Base-by-base conservation (phyloP, 2,329 filamentous ascomycete species). In the Penicillium italicum region DNA sequence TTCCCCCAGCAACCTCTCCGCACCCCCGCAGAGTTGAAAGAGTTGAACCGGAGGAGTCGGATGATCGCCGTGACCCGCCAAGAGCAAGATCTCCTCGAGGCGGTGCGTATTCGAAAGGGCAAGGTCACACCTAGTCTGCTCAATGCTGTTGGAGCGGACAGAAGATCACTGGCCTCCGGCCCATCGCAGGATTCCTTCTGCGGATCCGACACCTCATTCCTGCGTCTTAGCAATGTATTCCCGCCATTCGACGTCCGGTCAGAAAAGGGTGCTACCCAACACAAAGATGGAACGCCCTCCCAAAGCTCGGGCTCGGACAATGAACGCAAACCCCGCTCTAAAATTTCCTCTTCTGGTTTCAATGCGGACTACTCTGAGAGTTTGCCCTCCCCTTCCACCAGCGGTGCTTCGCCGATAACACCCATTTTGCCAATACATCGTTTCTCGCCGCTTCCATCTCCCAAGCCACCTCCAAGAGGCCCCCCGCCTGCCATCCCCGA, bases 61-160 rank as follows among this genome's bases (percentile, higher is more conserved):
- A 67, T 81, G 20, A 81, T 82, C 69, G 76, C 78, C 14, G 80
- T 82, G 26, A 82, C 80, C 0, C 71, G 77, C 52, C 79, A 82
- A 63, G 80, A 82, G 66, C 78, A 82, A 57, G 72, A 76, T 38
- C 70, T 82, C 1, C 67, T 82, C 4, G 79, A 79, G 61, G 77
- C 79, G 2, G 76, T 82, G 68, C 72, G 80, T 51, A 69, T 74
- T 49, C 79, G 79, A 45, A 73, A 77, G 59, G 77, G 78, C 47
- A 74, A 72, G 37, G 76, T 80, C 63, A 74, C 75, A 4, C 72
- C 77, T 20, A 74, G 73, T 58, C 69, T 78, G 26, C 72, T 70
- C 59, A 61, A 70, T 18, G 38, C 18, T 8, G 6, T 40, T 14
- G 70, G 69, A 26, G 52, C 62, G 6, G 71, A 70, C 49, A 61